Conservation (phyloP, 176 grass and related monocot species). For the Zoysia pacifica region DNA sequence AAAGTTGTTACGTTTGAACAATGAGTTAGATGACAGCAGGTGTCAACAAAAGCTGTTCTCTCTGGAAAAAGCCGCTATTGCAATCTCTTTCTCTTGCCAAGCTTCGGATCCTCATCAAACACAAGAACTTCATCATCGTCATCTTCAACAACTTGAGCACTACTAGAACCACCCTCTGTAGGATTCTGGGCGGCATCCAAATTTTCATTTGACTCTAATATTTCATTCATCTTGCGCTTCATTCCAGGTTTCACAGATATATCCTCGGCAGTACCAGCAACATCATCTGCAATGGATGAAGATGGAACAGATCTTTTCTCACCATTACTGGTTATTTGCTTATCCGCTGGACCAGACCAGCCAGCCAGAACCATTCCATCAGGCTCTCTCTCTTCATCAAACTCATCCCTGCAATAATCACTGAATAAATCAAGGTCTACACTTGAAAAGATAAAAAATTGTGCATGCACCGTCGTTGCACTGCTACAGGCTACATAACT, state of each 20-base stretch:
- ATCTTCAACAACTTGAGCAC: conserved; percentile 72
- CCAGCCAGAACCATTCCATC: conserved; percentile 89
- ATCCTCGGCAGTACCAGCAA: conserved; percentile 18
- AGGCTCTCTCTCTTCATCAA: conserved; percentile 83
- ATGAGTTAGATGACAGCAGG: conserved; percentile 54
- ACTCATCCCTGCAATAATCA: conserved; percentile 80
- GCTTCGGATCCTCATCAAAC: conserved; percentile 55
- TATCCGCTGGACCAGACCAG: conserved; percentile 63
- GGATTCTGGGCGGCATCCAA: conserved; percentile 32
- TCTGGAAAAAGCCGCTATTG: conserved; percentile 48
- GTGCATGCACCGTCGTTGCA: neutral
- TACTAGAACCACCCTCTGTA: conserved; percentile 19
- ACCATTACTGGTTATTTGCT: conserved; percentile 59
- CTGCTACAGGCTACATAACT: neutral
- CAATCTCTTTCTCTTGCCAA: conserved; percentile 71
- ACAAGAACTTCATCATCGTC: conserved; percentile 51
- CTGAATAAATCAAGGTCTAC: conserved; percentile 24
- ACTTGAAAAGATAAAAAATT: conserved; percentile 7
- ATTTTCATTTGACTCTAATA: conserved; percentile 50
- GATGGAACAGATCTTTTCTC: conserved; percentile 46
- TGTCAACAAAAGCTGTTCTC: conserved; percentile 50
- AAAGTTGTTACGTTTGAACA: conserved; percentile 42
- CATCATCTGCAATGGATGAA: conserved; percentile 32
- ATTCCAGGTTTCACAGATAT: conserved; percentile 44
- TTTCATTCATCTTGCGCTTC: conserved; percentile 83